A percentile compares a stretch with the other conserved stretches of the same genome.
These are phyloP conservation scores for Boletales sp. DNA, from an alignment of 768 basidiomycete genomes.

Conservation along the genomic window DNA sequence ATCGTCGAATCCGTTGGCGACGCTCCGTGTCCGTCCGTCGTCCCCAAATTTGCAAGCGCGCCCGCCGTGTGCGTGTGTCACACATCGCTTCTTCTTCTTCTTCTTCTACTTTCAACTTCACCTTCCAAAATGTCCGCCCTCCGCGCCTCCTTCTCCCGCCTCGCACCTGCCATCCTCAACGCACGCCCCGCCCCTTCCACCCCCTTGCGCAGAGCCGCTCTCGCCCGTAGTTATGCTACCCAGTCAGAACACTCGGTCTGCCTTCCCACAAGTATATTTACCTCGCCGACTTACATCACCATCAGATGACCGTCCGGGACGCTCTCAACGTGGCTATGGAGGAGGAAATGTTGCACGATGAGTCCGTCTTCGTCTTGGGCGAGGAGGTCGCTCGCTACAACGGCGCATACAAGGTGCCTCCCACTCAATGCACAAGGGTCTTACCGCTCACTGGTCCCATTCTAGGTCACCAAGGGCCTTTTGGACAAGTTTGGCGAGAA, in stretches of 20 bases:
- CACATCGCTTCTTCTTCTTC: slow-evolving; percentile 8
- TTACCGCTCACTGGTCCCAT: slow-evolving; percentile 8
- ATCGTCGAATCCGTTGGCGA: neutral
- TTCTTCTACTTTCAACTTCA: slow-evolving; percentile 9
- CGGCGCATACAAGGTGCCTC: slow-evolving; percentile 85
- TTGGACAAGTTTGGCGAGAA: slow-evolving; percentile 99
- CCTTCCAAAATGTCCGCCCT: slow-evolving; percentile 48
- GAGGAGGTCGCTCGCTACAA: slow-evolving; percentile 99
- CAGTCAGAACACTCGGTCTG: slow-evolving; percentile 48
- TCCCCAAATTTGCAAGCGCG: slow-evolving; percentile 13
- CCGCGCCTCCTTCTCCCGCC: slow-evolving; percentile 61
- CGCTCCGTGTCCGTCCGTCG: slow-evolving; percentile 23
- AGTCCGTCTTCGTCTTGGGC: slow-evolving; percentile 90
- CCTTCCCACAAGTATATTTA: slow-evolving; percentile 20
- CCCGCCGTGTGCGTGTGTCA: neutral
- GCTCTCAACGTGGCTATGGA: slow-evolving; percentile 98
- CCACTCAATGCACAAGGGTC: neutral
- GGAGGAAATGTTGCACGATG: slow-evolving; percentile 97
- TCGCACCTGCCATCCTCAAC: slow-evolving; percentile 46
- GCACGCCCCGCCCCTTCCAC: slow-evolving; percentile 43
- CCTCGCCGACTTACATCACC: slow-evolving; percentile 12
- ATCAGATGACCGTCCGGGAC: slow-evolving; percentile 95
- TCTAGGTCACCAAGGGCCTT: slow-evolving; percentile 93
- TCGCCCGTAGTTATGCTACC: slow-evolving; percentile 63
- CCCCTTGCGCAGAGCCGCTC: slow-evolving; percentile 39